Evolutionary conservation across 805 yeast species (phyloP), one percentile per base, ranked within the genome.

Genomic region (Trichomonascus vanleenenianus): DNA sequence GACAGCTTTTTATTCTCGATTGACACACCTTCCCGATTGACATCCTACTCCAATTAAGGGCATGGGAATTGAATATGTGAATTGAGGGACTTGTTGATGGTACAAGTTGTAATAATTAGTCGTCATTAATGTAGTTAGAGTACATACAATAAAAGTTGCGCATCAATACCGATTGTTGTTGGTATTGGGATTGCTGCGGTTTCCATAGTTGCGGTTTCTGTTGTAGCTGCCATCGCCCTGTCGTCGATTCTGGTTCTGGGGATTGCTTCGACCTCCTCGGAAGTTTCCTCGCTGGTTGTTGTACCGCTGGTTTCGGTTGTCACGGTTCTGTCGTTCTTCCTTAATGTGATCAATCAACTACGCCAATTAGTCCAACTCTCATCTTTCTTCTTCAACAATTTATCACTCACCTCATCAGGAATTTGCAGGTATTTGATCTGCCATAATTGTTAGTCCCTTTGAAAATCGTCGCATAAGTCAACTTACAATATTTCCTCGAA

Each of bases 401-500:
- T n/a, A n/a, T n/a, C n/a, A n/a, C n/a, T n/a, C n/a, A n/a, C n/a
- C n/a, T 58, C 63, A 41, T 68, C 72, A 6, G 72, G 71, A 7
- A 70, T 61, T 46, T 67, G 65, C 30, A 70, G 59, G 50, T 63
- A 68, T 50, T 70, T 70, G 54, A 70, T 66, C 54, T 62, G 49
- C 33, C 50, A 49, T n/a, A n/a, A n/a, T 18, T 58, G 34, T 39
- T 20, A 12, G 34, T 22, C 22, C n/a, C n/a, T n/a, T 22, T 20
- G 35, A 25, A 39, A 8, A 19, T 22, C 30, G 40, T 34, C 15
- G 43, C 42, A 30, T 44, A 43, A 39, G 48, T 45, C 20, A 30
- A 52, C 61, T 52, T 56, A 87, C 83, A 56, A 85, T 91, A 52
- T 76, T 82, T 38, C 97, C 97, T 61, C 89, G 80, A 34, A 89